These are phyloP conservation scores for Sporothrix mexicana DNA, from an alignment of 2,329 filamentous ascomycete species.

Conservation along the genomic window DNA sequence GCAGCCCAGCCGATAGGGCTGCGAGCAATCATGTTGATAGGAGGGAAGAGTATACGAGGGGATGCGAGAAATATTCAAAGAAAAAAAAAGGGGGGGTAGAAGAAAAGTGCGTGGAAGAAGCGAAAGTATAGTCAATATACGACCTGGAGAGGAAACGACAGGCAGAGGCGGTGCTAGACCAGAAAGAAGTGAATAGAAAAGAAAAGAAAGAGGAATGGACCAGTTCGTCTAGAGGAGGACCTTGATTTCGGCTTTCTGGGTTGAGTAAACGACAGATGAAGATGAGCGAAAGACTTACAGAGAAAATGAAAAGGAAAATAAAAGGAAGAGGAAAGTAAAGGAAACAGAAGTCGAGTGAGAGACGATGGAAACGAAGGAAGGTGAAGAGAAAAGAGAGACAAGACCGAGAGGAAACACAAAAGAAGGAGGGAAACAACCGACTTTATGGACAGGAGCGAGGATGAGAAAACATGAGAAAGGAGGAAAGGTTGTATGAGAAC, in stretches of 20 bases:
- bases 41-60: not conserved
- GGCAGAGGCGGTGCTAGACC: not conserved
- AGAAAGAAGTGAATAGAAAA: not conserved
- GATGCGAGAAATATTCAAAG: not conserved
- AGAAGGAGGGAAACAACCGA: conserved; percentile 3
- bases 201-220: not conserved
- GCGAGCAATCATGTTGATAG: conserved; percentile 28
- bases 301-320: conserved; percentile 9
- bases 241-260: not conserved
- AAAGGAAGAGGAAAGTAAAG: not conserved
- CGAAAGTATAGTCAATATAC: conserved; percentile 18
- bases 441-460: conserved; percentile 25
- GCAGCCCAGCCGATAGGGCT: conserved; percentile 30
- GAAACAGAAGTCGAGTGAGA: not conserved
- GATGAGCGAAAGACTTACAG: conserved; percentile 8
- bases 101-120: not conserved
- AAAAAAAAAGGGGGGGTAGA: not conserved
- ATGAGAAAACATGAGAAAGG: not conserved
- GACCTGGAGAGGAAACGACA: conserved; percentile 19
- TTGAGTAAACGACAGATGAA: not conserved
- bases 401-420: conserved; percentile 1
- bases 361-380: not conserved
- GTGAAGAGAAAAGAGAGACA: not conserved
- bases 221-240: conserved; percentile 21
- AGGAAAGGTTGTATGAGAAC: not conserved